Evolutionary conservation across 2,329 filamentous ascomycete species (phyloP), one percentile per base, ranked within the genome.

Genomic region (Ophiostoma piceae): DNA sequence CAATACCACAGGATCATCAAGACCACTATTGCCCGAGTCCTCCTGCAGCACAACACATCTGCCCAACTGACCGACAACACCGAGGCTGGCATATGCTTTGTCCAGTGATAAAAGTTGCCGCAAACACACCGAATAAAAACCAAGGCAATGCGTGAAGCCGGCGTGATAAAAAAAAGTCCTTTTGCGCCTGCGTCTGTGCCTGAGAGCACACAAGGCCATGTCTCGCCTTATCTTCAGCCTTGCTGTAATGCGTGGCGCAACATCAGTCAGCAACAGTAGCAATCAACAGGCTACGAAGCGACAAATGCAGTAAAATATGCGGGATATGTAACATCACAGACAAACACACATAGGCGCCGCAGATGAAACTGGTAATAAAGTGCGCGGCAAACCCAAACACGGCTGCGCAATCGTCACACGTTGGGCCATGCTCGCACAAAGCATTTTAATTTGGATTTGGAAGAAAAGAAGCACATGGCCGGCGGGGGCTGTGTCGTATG

Each of bases 331-430:
- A 57, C 51, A 57, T 3, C 3, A 54, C 11, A 26, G n/a, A 22
- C 2, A 54, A 6, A 22, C n/a, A 57, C 2, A 26, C 51, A 54
- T 47, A 47, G 43, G 6, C 43, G 43, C 43, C 43, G n/a, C 16
- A 57, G 16, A 57, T 26, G 9, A 3, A 57, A 57, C 16, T 26
- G 51, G 51, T 3, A 57, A 57, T 57, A 57, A 57, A 57, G 51
- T 57, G 51, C 22, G 22, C 22, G 51, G 22, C 51, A 57, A 57
- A 29, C 26, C 26, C 26, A 29, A 57, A 14, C 51, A 57, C 22
- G 51, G 51, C 51, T 57, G 51, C 51, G 22, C 51, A 57, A 57
- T 57, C 51, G 43, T 47, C 16, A 47, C 43, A 57, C n/a, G 51
- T 26, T 26, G 51, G 51, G n/a, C 51, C 22, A 57, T 57, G 51